phyloP scores from a whole-genome alignment of 108 stramenopile genomes.

The Craspedostauros australis region DNA sequence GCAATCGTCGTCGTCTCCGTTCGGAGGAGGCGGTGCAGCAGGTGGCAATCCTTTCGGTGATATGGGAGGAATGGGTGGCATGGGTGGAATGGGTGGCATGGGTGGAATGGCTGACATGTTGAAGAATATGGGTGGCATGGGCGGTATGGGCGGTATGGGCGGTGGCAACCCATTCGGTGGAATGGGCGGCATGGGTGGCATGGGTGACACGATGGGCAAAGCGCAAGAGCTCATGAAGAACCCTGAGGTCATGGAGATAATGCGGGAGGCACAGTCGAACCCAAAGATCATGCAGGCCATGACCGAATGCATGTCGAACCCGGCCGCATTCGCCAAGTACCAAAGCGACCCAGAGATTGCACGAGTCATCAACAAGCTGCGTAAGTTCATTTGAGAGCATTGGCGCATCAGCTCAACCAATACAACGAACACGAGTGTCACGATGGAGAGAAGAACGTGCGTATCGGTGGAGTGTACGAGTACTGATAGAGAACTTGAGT shows the following conservation, averaged over 20 bases:
- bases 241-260: conserved; percentile 64
- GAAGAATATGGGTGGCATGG: conserved; percentile 62
- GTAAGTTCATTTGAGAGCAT: conserved; percentile 54
- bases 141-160: conserved; percentile 31
- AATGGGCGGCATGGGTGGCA: conserved; percentile 13
- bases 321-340: conserved; percentile 74
- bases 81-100: conserved; percentile 62
- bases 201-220: conserved; percentile 57
- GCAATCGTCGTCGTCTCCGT: neutral
- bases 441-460: too few relatives aligned
- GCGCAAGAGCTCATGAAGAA: conserved; percentile 79
- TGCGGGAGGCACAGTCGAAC: conserved; percentile 68
- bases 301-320: conserved; percentile 85
- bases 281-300: conserved; percentile 61
- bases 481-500: too few relatives aligned
- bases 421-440: too few relatives aligned
- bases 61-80: conserved; percentile 17
- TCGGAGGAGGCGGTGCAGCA: conserved; percentile 36
- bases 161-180: conserved; percentile 23
- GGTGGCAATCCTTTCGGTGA: conserved; percentile 21
- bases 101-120: conserved; percentile 66
- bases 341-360: conserved; percentile 74
- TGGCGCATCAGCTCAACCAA: too few relatives aligned
- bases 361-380: conserved; percentile 57
- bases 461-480: too few relatives aligned